Percentiles rank a stretch among this genome's conserved stretches.
Evolutionary conservation across 345 rosid genomes (phyloP).

Genomic region (Bruguiera sexangula): DNA sequence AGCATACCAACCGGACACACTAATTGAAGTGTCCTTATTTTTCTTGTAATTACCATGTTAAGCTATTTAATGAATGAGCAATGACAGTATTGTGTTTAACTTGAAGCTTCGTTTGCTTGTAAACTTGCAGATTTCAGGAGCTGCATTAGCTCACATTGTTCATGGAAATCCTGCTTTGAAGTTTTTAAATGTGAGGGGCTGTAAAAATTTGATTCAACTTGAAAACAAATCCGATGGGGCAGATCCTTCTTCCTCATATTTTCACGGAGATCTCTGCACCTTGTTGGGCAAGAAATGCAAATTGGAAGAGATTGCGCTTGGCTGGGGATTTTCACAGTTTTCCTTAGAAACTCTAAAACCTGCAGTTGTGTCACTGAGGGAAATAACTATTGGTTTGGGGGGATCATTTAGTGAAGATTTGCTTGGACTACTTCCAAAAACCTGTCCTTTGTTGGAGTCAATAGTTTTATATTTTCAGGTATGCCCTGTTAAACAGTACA

Average conservation of each 20-base stretch:
- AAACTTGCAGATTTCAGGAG: slow-evolving; percentile 54
- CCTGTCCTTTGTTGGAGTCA: slow-evolving; percentile 64
- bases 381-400: slow-evolving; percentile 65
- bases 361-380: slow-evolving; percentile 43
- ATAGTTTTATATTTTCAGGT: slow-evolving; percentile 73
- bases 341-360: slow-evolving; percentile 56
- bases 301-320: slow-evolving; percentile 57
- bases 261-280: slow-evolving; percentile 31
- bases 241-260: slow-evolving; percentile 21
- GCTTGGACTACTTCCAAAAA: slow-evolving; percentile 42
- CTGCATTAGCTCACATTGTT: slow-evolving; percentile 49
- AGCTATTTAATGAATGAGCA: slow-evolving; percentile 2
- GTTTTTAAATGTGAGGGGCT: slow-evolving; percentile 61
- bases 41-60: slow-evolving; percentile 3
- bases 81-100: neutral
- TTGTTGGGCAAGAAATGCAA: slow-evolving; percentile 43
- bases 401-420: slow-evolving; percentile 62
- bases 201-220: slow-evolving; percentile 48
- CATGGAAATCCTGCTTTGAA: slow-evolving; percentile 52
- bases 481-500: slow-evolving; percentile 3
- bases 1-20: neutral
- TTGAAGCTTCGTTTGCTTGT: slow-evolving; percentile 6
- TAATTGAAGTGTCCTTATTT: slow-evolving; percentile 2
- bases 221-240: slow-evolving; percentile 22
- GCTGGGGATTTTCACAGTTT: slow-evolving; percentile 68